A percentile compares a stretch with the other conserved stretches of the same genome.
Evolutionary conservation across 2,329 filamentous ascomycete species (phyloP).

Genomic region (Podosphaera leucotricha): DNA sequence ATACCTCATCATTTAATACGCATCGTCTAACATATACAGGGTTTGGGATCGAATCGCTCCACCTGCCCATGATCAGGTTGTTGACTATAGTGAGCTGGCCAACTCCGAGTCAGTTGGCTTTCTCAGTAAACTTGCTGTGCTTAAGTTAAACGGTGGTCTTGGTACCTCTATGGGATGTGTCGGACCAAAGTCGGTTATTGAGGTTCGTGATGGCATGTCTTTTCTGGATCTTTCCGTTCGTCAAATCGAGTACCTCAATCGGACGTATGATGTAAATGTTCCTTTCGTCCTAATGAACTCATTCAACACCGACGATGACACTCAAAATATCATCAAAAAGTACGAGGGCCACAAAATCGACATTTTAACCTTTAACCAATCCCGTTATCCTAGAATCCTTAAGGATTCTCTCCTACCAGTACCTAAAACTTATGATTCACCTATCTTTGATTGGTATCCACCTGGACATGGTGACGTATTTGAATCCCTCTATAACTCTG

Average conservation of each 20-base stretch:
- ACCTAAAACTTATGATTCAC: conserved; percentile 67
- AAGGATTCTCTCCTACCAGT: conserved; percentile 96
- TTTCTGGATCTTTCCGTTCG: conserved; percentile 97
- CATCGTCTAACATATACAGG: conserved; percentile 22
- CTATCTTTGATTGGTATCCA: conserved; percentile 94
- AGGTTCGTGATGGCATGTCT: conserved; percentile 99
- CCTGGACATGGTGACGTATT: conserved; percentile 98
- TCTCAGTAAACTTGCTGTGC: conserved; percentile 88
- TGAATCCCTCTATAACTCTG: conserved; percentile 98
- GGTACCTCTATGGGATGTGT: conserved; percentile 99
- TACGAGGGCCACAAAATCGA: conserved; percentile 99
- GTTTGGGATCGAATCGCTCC: conserved; percentile 95
- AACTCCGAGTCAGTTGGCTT: conserved; percentile 82
- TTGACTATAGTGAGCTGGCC: conserved; percentile 76
- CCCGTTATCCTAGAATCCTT: conserved; percentile 86
- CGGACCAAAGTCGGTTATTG: conserved; percentile 96
- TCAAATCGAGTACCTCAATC: conserved; percentile 98
- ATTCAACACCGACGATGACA: conserved; percentile 98
- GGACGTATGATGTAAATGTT: conserved; percentile 90
- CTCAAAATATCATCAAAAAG: conserved; percentile 99
- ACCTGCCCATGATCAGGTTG: conserved; percentile 78
- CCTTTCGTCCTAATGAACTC: conserved; percentile 99
- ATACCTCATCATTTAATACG: conserved; percentile 2
- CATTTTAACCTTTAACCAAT: conserved; percentile 99
- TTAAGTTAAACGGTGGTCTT: conserved; percentile 98